Evolutionary conservation across 441 rosid genomes (phyloP).

Genomic region (Pelargonium citronellum): DNA sequence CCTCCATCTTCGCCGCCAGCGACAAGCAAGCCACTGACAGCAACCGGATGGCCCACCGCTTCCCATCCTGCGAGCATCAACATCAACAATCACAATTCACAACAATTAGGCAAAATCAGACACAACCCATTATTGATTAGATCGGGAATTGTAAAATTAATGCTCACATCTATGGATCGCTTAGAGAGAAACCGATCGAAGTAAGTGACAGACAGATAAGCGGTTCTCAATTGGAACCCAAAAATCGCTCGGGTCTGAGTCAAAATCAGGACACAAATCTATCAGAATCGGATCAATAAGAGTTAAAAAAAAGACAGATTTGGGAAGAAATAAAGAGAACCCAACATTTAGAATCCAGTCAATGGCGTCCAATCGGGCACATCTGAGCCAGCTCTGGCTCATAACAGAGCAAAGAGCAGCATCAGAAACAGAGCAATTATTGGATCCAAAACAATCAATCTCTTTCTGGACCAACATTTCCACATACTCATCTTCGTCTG

Average conservation of each 20-base stretch:
- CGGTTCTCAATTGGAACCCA: conserved; percentile 63
- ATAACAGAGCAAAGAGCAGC: conserved; percentile 9
- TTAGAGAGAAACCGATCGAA: conserved; percentile 62
- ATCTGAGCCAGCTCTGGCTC: conserved; percentile 29
- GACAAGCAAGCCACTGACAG: conserved; percentile 72
- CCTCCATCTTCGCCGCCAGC: conserved; percentile 84
- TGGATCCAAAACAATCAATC: conserved; percentile 23
- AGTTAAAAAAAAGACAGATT: background rate
- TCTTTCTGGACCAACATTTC: conserved; percentile 43
- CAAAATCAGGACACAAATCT: conserved; percentile 1
- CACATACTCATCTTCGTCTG: conserved; percentile 42
- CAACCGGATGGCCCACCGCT: conserved; percentile 65
- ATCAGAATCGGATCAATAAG: background rate
- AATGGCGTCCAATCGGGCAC: conserved; percentile 62
- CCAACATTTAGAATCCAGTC: conserved; percentile 73
- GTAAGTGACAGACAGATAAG: conserved; percentile 63
- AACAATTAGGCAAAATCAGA: background rate
- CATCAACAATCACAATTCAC: background rate
- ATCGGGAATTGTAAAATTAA: background rate
- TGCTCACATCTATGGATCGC: conserved; percentile 58
- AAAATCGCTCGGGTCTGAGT: conserved; percentile 54
- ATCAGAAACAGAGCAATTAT: conserved; percentile 17
- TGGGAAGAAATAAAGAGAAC: conserved; percentile 6
- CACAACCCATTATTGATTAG: background rate
- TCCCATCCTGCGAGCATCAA: conserved; percentile 43